Evolutionary conservation across 176 grass and related monocot species (phyloP).

Genomic region (Canna indica): DNA sequence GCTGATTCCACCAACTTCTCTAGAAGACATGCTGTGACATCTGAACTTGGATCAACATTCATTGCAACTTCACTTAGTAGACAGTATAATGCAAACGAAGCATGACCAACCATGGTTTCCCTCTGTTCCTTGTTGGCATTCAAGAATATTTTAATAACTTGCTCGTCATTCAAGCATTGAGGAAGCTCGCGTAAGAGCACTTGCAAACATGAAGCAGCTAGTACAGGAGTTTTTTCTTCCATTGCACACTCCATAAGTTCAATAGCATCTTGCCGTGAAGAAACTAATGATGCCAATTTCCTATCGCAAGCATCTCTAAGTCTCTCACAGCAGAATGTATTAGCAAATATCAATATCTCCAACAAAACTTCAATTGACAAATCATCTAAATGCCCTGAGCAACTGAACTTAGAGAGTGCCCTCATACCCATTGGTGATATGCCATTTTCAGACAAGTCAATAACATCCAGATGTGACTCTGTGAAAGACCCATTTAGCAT

Average conservation of each 20-base stretch:
- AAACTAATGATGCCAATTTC: constrained; percentile 83
- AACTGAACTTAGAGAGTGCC: constrained; percentile 79
- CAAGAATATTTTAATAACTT: constrained; percentile 69
- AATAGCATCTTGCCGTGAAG: constrained; percentile 81
- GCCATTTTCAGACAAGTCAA: constrained; percentile 84
- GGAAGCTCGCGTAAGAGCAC: constrained; percentile 80
- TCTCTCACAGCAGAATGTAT: constrained; percentile 89
- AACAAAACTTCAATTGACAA: constrained; percentile 69
- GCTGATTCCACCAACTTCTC: constrained; percentile 82
- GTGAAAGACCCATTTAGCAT: constrained; percentile 93
- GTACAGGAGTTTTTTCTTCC: constrained; percentile 69
- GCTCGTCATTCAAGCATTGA: constrained; percentile 72
- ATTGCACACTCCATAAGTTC: constrained; percentile 96
- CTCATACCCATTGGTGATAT: constrained; percentile 74
- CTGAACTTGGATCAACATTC: constrained; percentile 48
- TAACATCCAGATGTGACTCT: constrained; percentile 76
- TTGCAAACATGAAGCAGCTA: constrained; percentile 87
- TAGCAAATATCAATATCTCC: constrained; percentile 92
- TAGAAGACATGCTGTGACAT: constrained; percentile 59
- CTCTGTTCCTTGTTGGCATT: constrained; percentile 57
- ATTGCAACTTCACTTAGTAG: constrained; percentile 85
- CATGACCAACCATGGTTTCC: constrained; percentile 60
- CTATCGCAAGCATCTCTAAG: constrained; percentile 87
- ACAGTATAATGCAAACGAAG: constrained; percentile 85
- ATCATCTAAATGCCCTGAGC: constrained; percentile 50